These are phyloP conservation scores for Taiozyma sp. DNA, from an alignment of 1,139 yeast genomes.

Conservation along the genomic window DNA sequence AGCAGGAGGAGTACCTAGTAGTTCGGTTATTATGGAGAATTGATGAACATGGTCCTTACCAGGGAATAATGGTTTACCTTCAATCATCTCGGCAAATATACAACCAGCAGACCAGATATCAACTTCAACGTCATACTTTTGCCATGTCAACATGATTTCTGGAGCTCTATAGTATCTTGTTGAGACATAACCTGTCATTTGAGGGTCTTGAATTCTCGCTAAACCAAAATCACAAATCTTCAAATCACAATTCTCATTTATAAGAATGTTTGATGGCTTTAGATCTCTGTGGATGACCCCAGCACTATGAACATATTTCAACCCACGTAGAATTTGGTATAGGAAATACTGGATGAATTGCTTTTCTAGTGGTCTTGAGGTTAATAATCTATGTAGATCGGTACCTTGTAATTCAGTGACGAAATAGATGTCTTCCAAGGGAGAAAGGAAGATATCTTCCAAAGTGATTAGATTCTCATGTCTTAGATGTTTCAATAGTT, in stretches of 20 bases:
- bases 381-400: slow-evolving; percentile 84
- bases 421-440: slow-evolving; percentile 93
- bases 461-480: slow-evolving; percentile 93
- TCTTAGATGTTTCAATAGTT: slow-evolving; percentile 84
- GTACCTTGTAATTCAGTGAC: slow-evolving; percentile 97
- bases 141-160: slow-evolving; percentile 99
- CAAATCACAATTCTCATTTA: slow-evolving; percentile 93
- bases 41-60: slow-evolving; percentile 99
- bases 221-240: slow-evolving; percentile 96
- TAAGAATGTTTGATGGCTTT: slow-evolving; percentile 87
- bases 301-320: slow-evolving; percentile 94
- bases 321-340: slow-evolving; percentile 88
- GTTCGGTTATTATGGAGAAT: slow-evolving; percentile 92
- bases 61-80: slow-evolving; percentile 97
- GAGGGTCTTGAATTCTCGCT: slow-evolving; percentile 96
- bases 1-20: slow-evolving; percentile 92
- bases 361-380: slow-evolving; percentile 90
- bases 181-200: slow-evolving; percentile 98
- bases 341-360: slow-evolving; percentile 95
- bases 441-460: slow-evolving; percentile 91
- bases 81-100: slow-evolving; percentile 97
- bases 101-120: slow-evolving; percentile 99
- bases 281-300: slow-evolving; percentile 95
- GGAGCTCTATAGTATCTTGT: slow-evolving; percentile 98
- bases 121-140: slow-evolving; percentile 96